Evolutionary conservation across 2,329 filamentous ascomycete species (phyloP).

Genomic region (Colletotrichum sp.): DNA sequence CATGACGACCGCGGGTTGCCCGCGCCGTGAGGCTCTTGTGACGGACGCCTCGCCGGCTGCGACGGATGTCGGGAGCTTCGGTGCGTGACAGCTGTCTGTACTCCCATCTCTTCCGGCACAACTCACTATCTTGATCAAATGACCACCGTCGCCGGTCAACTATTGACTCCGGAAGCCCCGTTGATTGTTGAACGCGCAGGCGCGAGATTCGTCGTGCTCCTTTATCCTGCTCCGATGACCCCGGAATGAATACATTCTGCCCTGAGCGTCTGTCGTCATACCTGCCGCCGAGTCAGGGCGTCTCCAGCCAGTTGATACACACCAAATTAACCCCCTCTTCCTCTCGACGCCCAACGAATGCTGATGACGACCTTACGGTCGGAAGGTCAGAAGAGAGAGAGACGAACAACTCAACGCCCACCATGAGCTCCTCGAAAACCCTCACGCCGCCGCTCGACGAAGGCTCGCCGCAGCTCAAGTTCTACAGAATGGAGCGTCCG

Average conservation of each 20-base stretch:
- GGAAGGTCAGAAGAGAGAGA: background rate
- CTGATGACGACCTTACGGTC: background rate
- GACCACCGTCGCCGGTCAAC: background rate
- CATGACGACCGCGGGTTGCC: background rate
- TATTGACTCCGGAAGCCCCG: background rate
- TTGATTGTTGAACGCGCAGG: background rate
- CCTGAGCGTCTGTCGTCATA: conserved; percentile 12
- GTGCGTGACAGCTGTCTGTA: background rate
- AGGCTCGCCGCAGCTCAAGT: background rate
- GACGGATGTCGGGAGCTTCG: background rate
- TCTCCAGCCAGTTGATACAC: conserved; percentile 10
- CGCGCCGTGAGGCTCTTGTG: background rate
- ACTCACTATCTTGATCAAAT: background rate
- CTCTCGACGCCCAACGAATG: background rate
- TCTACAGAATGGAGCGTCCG: background rate
- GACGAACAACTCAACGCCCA: background rate
- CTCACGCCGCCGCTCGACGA: background rate
- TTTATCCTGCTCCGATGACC: background rate
- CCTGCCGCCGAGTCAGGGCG: background rate
- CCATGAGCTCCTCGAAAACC: conserved; percentile 2
- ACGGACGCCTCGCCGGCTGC: background rate
- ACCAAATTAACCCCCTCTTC: background rate
- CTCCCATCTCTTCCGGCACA: background rate
- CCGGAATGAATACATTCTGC: conserved; percentile 1
- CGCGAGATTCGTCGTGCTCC: background rate